Conservation (phyloP, 768 basidiomycete genomes). For the Omphalotus guepiniiformis region DNA sequence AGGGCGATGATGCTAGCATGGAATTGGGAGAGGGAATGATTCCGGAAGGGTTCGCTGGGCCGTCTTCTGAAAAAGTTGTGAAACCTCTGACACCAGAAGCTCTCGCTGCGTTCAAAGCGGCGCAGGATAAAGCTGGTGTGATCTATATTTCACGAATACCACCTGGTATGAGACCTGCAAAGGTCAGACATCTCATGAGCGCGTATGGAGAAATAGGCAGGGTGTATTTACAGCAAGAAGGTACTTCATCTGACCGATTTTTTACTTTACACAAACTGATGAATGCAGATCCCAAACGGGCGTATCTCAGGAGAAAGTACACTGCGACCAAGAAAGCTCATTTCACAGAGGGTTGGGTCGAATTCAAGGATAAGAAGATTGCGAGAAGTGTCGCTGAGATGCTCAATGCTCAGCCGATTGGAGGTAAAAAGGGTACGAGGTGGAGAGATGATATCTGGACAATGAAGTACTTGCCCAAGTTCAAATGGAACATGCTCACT, state of each 20-base stretch:
- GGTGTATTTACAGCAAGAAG: constrained; percentile 92
- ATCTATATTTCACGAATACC: constrained; percentile 95
- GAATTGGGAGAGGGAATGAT: constrained; percentile 48
- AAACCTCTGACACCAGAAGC: constrained; percentile 75
- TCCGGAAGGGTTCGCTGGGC: constrained; percentile 54
- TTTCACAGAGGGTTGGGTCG: constrained; percentile 97
- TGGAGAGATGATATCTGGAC: constrained; percentile 99
- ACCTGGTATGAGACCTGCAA: constrained; percentile 95
- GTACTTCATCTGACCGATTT: constrained; percentile 33
- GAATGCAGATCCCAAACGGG: constrained; percentile 72
- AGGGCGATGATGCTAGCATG: constrained; percentile 20
- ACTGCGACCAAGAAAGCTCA: constrained; percentile 82
- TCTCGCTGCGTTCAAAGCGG: constrained; percentile 67
- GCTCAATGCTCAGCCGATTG: constrained; percentile 94
- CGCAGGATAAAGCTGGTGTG: constrained; percentile 76
- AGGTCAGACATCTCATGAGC: constrained; percentile 91
- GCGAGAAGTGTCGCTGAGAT: constrained; percentile 89
- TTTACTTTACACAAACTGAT: background rate
- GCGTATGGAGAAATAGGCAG: constrained; percentile 86
- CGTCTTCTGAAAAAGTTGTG: constrained; percentile 56
- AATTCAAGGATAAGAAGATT: constrained; percentile 91
- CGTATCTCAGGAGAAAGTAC: constrained; percentile 76
- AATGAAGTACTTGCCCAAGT: constrained; percentile 96
- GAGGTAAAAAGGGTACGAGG: constrained; percentile 84
- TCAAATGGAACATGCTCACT: constrained; percentile 98